Conservation (phyloP, 2,329 filamentous ascomycete species). For the Epicoccum sorghinum region DNA sequence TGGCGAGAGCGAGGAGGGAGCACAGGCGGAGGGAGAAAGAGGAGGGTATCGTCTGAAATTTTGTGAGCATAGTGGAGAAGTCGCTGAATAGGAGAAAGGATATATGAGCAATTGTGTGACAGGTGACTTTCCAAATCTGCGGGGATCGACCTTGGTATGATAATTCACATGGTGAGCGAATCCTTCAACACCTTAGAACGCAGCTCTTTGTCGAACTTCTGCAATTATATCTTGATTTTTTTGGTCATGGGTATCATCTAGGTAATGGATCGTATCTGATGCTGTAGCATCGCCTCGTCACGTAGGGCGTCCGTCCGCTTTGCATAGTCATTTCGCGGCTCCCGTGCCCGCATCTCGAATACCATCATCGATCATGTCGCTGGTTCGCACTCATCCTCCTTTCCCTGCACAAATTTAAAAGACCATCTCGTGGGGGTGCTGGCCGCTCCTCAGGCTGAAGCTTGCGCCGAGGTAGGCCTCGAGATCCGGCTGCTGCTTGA, state of each 20-base stretch:
- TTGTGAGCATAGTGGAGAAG: too few species aligned
- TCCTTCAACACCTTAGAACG: too few species aligned
- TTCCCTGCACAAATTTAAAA: constrained; percentile 62
- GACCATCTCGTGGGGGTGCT: constrained; percentile 99
- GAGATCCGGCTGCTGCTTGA: constrained; percentile 97
- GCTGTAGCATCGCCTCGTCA: constrained; percentile 11
- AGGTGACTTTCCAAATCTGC: too few species aligned
- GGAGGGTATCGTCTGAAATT: constrained; percentile 31
- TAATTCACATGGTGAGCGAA: too few species aligned
- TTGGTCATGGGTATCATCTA: constrained; percentile 23
- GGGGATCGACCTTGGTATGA: too few species aligned
- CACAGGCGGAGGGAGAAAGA: constrained; percentile 34
- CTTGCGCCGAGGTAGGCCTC: constrained; percentile 88
- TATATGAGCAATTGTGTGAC: background rate
- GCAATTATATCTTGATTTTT: constrained; percentile 16
- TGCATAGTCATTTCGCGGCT: constrained; percentile 4
- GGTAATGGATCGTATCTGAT: constrained; percentile 17
- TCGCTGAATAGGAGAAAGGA: too few species aligned
- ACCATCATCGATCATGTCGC: constrained; percentile 17
- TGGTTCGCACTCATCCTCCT: background rate
- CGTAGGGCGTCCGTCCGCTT: constrained; percentile 13
- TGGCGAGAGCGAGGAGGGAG: constrained; percentile 29
- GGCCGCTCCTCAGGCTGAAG: constrained; percentile 97
- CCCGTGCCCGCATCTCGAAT: constrained; percentile 11
- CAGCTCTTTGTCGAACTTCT: background rate